Conservation (phyloP, 2,329 filamentous ascomycete species). For the Fusarium lyarnte region DNA sequence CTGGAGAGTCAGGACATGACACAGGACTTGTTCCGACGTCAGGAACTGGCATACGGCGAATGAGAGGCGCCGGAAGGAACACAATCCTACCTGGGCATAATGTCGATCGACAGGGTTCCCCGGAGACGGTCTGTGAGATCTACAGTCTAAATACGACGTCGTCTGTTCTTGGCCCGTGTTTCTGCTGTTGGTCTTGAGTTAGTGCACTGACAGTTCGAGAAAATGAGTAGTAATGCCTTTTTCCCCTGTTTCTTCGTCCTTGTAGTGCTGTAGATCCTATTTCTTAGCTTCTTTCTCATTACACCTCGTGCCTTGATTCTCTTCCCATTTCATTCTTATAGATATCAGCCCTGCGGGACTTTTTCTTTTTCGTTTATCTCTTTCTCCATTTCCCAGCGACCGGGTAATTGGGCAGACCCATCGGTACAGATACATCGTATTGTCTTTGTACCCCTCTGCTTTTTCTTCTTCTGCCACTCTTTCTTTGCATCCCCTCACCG, state of each 20-base stretch:
- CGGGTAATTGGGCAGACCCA: not conserved
- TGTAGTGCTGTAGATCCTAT: not conserved
- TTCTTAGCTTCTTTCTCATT: not conserved
- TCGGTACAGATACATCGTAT: not conserved
- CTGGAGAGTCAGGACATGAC: not conserved
- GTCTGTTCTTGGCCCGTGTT: not conserved
- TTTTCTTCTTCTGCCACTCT: not conserved
- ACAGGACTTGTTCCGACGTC: not conserved
- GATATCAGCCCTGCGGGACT: not conserved
- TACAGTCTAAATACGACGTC: constrained; percentile 1
- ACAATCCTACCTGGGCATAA: not conserved
- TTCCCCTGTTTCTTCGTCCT: not conserved
- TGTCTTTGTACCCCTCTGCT: not conserved
- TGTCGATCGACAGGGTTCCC: constrained; percentile 9
- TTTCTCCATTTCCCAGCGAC: not conserved
- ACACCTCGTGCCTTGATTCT: not conserved
- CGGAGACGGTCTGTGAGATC: constrained; percentile 12
- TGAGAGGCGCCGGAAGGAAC: not conserved
- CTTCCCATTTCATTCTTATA: not conserved
- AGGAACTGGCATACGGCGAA: not conserved
- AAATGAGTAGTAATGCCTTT: not conserved
- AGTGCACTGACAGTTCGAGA: not conserved
- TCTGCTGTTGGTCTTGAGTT: not conserved
- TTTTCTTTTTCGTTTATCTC: not conserved
- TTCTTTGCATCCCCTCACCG: not conserved